Base-by-base conservation (phyloP, 1,284 basidiomycete species). In the Fomitopsis pinicola region DNA sequence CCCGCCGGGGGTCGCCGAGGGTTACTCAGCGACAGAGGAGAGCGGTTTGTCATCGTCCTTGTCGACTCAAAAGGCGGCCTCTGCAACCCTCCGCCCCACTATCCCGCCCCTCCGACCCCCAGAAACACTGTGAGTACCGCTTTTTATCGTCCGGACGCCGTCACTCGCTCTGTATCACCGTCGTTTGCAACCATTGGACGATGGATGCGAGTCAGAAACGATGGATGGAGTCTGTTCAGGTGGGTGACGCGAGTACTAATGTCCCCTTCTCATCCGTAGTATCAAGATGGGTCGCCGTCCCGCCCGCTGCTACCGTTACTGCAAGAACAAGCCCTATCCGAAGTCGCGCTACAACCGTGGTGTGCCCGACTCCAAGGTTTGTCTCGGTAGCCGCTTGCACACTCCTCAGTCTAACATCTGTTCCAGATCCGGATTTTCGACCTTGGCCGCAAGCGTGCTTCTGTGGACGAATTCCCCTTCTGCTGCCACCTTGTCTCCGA, bases 331-430 rank as follows among this genome's bases (percentile, higher is more conserved):
- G 86, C 94, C 94, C 50, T 92, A 91, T 80, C 90, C 91, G 64
- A 97, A 97, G 81, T 95, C 92, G 63, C 81, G 95, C 75, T 97
- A 97, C 85, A 97, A 97, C 84, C 94, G 97, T 85, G 96, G 95
- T 94, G 95, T 97, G 56, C 94, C 95, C 70, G 95, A 96, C 76
- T 78, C 94, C 68, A 97, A 97, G 84, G 91, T 87, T 33, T 60
- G 75, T 60, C 8, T n/a, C 42, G 57, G 59, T 22, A 22, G 46
- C 42, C 56, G 59, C 28, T 59, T 56, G 36, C 50, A 15, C n/a
- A 45, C 38, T 19, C 42, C 15, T 44, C 14, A 3, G 22, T 15
- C n/a, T 44, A 0, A 44, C 52, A 5, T 4, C 8, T 5, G 14
- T 6, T 30, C 36, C 70, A 92, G 92, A 95, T 96, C 76, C 86